Base-by-base conservation (phyloP, 768 basidiomycete genomes). In the Auriscalpium orientale region DNA sequence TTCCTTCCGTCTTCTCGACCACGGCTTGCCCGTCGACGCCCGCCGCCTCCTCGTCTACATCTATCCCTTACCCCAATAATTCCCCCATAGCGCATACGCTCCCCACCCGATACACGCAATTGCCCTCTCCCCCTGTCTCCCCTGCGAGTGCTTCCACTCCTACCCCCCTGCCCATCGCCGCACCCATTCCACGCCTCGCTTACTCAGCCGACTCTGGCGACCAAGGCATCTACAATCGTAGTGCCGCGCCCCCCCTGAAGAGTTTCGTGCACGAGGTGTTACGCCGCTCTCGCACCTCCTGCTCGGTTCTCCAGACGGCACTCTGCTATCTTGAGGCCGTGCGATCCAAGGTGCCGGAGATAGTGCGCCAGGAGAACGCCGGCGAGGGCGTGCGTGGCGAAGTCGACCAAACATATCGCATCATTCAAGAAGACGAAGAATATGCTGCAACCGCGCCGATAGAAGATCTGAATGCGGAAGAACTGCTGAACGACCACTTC, bases 251-350 rank as follows among this genome's bases (percentile, higher is more conserved):
- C 8, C 84, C 87, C 8, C 78, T 91, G 60, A 84, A 80, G 60
- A 76, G 79, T 5, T 95, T 95, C 64, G 89, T 95, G 33, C 87
- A 91, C 66, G 91, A 95, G 70, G 88, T 94, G 8, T 78, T 95
- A 13, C 80, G 89, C 51, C 86, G 93, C 38, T 93, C 90, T 12
- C 81, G 89, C 48, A 94, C 91, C 0, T 88, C 89, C 5, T 88
- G 85, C 45, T 82, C 79, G 46, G 89, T 92, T 4, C 77, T 95
- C 8, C 91, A 95, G 67, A 89, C 91, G 0, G 92, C 93, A 0
- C 72, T 92, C 0, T 91, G 92, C 67, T 95, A 94, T 66, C 73
- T 95, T 12, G 90, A 92, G 68, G 90, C 87, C 4, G 78, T 91
- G n/a, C 84, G 89, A 6, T 66, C 74, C 28, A 85, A 81, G 66